Conservation (phyloP, 73 alveolate species). For the Paramecium sexaurelia region DNA sequence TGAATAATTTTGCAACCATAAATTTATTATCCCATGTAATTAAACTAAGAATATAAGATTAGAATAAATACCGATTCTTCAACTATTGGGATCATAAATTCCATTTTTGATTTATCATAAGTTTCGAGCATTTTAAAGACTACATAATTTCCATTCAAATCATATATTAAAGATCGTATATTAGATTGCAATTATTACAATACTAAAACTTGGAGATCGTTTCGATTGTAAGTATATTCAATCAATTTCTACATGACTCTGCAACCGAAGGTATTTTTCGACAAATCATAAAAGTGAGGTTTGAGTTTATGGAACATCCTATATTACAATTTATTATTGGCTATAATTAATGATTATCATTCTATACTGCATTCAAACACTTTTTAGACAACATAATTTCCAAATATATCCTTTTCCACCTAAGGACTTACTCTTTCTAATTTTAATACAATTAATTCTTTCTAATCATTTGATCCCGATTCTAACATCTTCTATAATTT, state of each 20-base stretch:
- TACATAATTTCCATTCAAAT: conserved; percentile 34
- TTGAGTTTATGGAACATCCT: conserved; percentile 37
- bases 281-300: conserved; percentile 33
- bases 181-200: neutral
- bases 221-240: neutral
- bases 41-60: neutral
- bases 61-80: neutral
- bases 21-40: conserved; percentile 20
- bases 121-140: conserved; percentile 17
- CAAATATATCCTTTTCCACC: conserved; percentile 10
- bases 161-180: neutral
- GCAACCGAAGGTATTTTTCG: conserved; percentile 27
- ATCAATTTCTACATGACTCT: conserved; percentile 38
- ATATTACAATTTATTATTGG: neutral
- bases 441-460: neutral
- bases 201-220: neutral
- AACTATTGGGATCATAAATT: neutral
- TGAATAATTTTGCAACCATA: conserved; percentile 47
- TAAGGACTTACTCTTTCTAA: neutral
- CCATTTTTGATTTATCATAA: conserved; percentile 28
- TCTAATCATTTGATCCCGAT: neutral
- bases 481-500: neutral
- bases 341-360: neutral
- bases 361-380: conserved; percentile 40
- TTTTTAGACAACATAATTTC: conserved; percentile 40